These are phyloP conservation scores for Narthecium ossifragum DNA, from an alignment of 106 monocot genomes.

Conservation along the genomic window DNA sequence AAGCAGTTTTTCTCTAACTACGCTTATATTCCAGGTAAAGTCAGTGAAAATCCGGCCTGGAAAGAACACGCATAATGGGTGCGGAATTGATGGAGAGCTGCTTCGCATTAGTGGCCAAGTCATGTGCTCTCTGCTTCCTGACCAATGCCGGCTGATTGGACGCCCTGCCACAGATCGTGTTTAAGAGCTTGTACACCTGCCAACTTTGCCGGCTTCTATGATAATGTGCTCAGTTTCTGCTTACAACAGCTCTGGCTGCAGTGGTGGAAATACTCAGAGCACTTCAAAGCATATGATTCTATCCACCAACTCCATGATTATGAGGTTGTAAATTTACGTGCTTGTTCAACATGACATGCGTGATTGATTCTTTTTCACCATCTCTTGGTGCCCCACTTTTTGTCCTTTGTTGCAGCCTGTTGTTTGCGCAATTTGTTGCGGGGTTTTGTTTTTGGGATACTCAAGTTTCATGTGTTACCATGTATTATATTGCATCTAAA, in stretches of 20 bases:
- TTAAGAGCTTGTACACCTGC: slow-evolving; percentile 3
- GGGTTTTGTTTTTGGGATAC: background rate
- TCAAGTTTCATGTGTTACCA: background rate
- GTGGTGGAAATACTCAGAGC: no score
- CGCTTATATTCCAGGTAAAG: slow-evolving; percentile 55
- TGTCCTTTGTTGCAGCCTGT: background rate
- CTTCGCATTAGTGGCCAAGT: slow-evolving; percentile 50
- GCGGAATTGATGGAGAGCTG: slow-evolving; percentile 93
- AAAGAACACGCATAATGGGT: slow-evolving; percentile 59
- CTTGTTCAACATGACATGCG: background rate
- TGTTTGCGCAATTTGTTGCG: background rate
- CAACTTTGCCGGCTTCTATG: background rate
- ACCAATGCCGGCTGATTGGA: slow-evolving; percentile 68
- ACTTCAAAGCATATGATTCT: no score
- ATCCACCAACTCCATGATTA: no score
- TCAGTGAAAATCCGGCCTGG: slow-evolving; percentile 63
- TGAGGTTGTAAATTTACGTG: no score
- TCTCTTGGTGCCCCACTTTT: slow-evolving; percentile 4
- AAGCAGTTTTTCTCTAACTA: no score
- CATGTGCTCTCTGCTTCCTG: slow-evolving; percentile 72
- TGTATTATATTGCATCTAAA: background rate
- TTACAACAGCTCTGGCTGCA: slow-evolving; percentile 6
- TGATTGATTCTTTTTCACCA: background rate
- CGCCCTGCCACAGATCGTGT: slow-evolving; percentile 29
- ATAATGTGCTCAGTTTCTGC: slow-evolving; percentile 18